Conservation (phyloP, 1,139 yeast genomes). For the Eremothecium coryli region DNA sequence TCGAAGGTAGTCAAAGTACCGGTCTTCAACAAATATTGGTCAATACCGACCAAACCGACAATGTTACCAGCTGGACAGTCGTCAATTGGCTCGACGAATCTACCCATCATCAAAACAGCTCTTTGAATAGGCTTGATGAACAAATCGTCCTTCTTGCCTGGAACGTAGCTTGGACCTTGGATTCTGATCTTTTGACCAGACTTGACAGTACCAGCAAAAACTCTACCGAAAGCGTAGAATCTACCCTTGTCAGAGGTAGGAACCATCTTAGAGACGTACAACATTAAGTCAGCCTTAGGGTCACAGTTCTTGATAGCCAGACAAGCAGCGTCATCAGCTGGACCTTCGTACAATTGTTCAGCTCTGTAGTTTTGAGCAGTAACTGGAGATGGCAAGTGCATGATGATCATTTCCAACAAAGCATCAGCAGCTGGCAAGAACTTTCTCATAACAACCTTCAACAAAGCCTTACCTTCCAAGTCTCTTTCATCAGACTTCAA, state of each 20-base stretch:
- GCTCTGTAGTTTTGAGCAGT: constrained; percentile 99
- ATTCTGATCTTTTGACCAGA: constrained; percentile 99
- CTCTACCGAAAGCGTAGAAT: constrained; percentile 99
- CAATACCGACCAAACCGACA: constrained; percentile 99
- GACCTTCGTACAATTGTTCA: constrained; percentile 98
- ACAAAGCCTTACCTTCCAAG: constrained; percentile 96
- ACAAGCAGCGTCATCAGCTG: constrained; percentile 87
- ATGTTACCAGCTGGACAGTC: constrained; percentile 99
- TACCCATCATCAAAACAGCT: constrained; percentile 99
- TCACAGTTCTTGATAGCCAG: constrained; percentile 96
- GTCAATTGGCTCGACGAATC: constrained; percentile 95
- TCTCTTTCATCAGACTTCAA: constrained; percentile 94
- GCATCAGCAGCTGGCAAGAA: constrained; percentile 99
- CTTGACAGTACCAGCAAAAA: constrained; percentile 98
- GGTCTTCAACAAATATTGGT: constrained; percentile 97
- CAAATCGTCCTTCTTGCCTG: constrained; percentile 96
- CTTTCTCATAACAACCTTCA: constrained; percentile 98
- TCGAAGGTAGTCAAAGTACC: constrained; percentile 98
- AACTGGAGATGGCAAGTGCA: constrained; percentile 99
- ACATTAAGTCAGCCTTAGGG: constrained; percentile 97
- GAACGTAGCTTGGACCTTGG: constrained; percentile 99
- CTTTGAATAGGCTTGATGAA: constrained; percentile 97
- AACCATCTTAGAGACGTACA: constrained; percentile 99
- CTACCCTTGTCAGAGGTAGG: constrained; percentile 99
- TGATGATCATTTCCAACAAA: constrained; percentile 95